phyloP scores from a whole-genome alignment of 2,329 filamentous ascomycete species.

The Aspergillus sp. region DNA sequence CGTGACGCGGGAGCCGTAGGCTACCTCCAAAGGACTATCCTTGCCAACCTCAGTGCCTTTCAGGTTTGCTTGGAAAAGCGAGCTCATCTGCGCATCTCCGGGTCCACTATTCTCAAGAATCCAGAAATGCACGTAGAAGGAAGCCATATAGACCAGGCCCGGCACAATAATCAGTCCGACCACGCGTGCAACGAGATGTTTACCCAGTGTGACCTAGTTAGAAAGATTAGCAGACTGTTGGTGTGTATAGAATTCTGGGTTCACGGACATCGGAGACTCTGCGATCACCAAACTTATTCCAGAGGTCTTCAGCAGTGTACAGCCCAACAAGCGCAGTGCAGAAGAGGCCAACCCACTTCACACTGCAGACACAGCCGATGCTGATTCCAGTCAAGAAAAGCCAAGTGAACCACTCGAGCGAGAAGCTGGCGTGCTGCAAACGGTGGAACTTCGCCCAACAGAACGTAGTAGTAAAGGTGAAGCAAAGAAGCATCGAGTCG shows the following conservation, averaged over 20 bases:
- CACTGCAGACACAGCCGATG: conserved; percentile 96
- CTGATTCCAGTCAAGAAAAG: conserved; percentile 89
- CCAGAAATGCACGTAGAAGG: conserved; percentile 91
- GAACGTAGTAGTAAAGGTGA: conserved; percentile 94
- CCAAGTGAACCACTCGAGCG: conserved; percentile 91
- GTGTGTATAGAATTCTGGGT: neutral
- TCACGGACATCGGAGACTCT: conserved; percentile 77
- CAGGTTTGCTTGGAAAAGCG: conserved; percentile 95
- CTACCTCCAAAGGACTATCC: conserved; percentile 90
- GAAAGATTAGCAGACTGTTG: conserved; percentile 18
- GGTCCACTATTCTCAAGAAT: conserved; percentile 92
- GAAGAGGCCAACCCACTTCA: conserved; percentile 97
- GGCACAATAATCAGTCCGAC: conserved; percentile 87
- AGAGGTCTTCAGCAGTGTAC: conserved; percentile 94
- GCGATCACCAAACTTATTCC: conserved; percentile 94
- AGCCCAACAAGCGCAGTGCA: conserved; percentile 91
- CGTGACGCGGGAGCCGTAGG: conserved; percentile 82
- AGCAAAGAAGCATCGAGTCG: conserved; percentile 97
- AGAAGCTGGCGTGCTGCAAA: conserved; percentile 81
- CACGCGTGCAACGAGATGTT: conserved; percentile 77
- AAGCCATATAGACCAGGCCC: conserved; percentile 88
- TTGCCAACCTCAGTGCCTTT: conserved; percentile 90
- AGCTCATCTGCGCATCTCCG: conserved; percentile 99
- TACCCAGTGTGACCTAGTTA: conserved; percentile 62
- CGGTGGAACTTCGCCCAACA: conserved; percentile 98